These are phyloP conservation scores for Pseudoneurospora amorphoporcata DNA, from an alignment of 495 filamentous ascomycete genomes.

Conservation along the genomic window DNA sequence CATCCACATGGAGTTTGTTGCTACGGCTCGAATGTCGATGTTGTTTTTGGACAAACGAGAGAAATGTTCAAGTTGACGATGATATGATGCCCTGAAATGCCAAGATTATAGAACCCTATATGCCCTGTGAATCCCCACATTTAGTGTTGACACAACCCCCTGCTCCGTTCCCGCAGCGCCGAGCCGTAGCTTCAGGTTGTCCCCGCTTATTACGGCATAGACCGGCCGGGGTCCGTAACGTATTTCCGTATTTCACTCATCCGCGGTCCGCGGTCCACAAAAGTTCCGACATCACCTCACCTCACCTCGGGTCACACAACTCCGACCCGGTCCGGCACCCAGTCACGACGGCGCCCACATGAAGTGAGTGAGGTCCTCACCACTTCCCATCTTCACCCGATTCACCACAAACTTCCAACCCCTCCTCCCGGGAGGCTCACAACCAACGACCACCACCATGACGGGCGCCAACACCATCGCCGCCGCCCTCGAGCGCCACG, in stretches of 20 bases:
- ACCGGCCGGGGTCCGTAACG: background rate
- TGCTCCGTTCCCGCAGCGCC: background rate
- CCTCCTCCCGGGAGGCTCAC: background rate
- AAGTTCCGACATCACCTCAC: background rate
- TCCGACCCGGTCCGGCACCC: background rate
- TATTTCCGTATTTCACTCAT: background rate
- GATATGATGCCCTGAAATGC: background rate
- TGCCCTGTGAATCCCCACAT: background rate
- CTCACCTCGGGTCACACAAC: background rate
- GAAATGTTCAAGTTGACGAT: background rate
- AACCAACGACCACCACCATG: background rate
- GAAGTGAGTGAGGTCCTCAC: too few relatives aligned
- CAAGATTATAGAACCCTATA: background rate
- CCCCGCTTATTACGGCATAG: background rate
- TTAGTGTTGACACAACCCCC: background rate
- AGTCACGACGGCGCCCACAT: too few relatives aligned
- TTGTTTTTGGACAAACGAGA: background rate
- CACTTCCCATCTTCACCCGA: too few relatives aligned
- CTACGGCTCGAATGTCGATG: background rate
- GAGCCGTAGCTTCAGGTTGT: background rate
- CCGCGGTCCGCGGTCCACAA: background rate
- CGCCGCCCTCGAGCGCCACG: constrained; percentile 44
- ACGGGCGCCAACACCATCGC: constrained; percentile 34
- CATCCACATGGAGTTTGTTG: too few relatives aligned
- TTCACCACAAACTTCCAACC: background rate